phyloP scores from a whole-genome alignment of 129 eudicot species.

The Daucus carota region DH1_v3.0 NC_030383.2:59966501-59967000 shows the following conservation, averaged over 20 bases:
- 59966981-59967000: neutral
- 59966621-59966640: neutral
- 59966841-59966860: constrained; percentile 37
- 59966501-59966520: constrained; percentile 31
- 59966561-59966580: constrained; percentile 57
- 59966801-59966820: constrained; percentile 41
- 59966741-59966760: constrained; percentile 45
- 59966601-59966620: constrained; percentile 34
- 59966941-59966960: constrained; percentile 16
- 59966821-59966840: constrained; percentile 27
- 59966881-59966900: constrained; percentile 50
- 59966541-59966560: constrained; percentile 41
- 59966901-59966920: constrained; percentile 10
- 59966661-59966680: neutral
- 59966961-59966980: neutral
- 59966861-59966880: constrained; percentile 52
- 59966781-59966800: constrained; percentile 49
- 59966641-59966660: neutral
- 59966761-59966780: constrained; percentile 49
- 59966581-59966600: constrained; percentile 33
- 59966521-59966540: constrained; percentile 39
- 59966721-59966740: constrained; percentile 53
- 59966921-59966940: constrained; percentile 39
- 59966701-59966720: too few relatives aligned
- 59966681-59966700: too few relatives aligned